Conservation (phyloP, 495 filamentous ascomycete species). For the Penicillium nucicola region DNA sequence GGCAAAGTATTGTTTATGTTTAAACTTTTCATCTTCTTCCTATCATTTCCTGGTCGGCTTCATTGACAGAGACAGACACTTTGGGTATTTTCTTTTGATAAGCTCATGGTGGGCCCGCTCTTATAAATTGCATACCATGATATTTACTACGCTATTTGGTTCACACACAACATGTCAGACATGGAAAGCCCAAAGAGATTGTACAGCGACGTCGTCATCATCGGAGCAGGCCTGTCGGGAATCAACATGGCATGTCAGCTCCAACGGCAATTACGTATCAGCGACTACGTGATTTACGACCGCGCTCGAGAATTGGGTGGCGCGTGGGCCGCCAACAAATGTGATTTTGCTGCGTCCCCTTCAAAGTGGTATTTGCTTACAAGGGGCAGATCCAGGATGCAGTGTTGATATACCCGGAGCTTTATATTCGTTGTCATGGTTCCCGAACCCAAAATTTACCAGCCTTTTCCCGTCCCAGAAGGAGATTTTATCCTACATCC, state of each 20-base stretch:
- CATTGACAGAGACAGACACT: too few species aligned
- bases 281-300: conserved; percentile 25
- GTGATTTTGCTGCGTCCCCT: conserved; percentile 4
- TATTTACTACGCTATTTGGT: too few species aligned
- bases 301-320: conserved; percentile 20
- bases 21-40: too few species aligned
- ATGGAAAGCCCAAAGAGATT: conserved; percentile 1
- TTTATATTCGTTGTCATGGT: conserved; percentile 27
- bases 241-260: conserved; percentile 26
- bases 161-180: not conserved
- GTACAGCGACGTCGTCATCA: conserved; percentile 20
- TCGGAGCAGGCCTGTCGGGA: conserved; percentile 26
- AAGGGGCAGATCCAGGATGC: conserved; percentile 20
- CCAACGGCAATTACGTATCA: conserved; percentile 13
- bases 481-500: conserved; percentile 11
- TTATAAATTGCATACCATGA: too few species aligned
- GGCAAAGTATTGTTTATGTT: too few species aligned
- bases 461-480: conserved; percentile 17
- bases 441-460: conserved; percentile 23
- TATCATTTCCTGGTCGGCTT: too few species aligned
- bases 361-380: not conserved
- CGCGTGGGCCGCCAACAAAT: conserved; percentile 26
- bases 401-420: conserved; percentile 28
- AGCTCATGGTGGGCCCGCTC: too few species aligned
- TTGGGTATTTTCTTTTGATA: too few species aligned